phyloP scores from a whole-genome alignment of 169 alveolate genomes.

The Babesia ovata region DNA sequence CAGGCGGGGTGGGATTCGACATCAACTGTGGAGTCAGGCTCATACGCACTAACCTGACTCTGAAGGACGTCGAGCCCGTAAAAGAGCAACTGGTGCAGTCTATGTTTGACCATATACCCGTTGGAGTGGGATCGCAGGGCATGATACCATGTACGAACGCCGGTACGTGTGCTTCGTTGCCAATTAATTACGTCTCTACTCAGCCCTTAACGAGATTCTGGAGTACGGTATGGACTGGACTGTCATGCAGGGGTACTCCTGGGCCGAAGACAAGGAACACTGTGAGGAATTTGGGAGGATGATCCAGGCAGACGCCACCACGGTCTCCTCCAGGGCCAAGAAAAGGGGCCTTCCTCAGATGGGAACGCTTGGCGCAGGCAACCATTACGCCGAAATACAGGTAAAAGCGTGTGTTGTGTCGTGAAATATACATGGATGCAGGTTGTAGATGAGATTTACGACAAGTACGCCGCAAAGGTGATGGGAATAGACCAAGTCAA shows the following conservation, averaged over 20 bases:
- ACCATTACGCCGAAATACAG: conserved; percentile 89
- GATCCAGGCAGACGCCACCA: conserved; percentile 84
- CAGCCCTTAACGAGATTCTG: conserved; percentile 76
- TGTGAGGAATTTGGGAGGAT: conserved; percentile 87
- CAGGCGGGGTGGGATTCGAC: conserved; percentile 92
- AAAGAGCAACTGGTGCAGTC: conserved; percentile 82
- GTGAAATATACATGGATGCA: neutral
- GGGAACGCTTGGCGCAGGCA: conserved; percentile 91
- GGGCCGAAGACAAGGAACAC: conserved; percentile 85
- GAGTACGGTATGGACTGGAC: conserved; percentile 87
- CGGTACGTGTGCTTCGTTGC: conserved; percentile 1
- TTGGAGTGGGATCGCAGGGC: conserved; percentile 89
- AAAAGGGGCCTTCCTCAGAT: conserved; percentile 88
- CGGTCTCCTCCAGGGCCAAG: conserved; percentile 83
- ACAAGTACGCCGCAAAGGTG: conserved; percentile 80
- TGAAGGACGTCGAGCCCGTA: conserved; percentile 69
- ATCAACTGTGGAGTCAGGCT: conserved; percentile 89
- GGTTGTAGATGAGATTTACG: conserved; percentile 8
- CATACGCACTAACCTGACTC: conserved; percentile 69
- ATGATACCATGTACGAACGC: conserved; percentile 70
- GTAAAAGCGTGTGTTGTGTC: conserved; percentile 15
- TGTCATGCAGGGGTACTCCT: conserved; percentile 72
- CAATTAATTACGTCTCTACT: neutral
- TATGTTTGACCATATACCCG: conserved; percentile 87
- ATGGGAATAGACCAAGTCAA: conserved; percentile 84